Evolutionary conservation across 768 basidiomycete genomes (phyloP).

Genomic region (Punctularia strigosozonata): DNA sequence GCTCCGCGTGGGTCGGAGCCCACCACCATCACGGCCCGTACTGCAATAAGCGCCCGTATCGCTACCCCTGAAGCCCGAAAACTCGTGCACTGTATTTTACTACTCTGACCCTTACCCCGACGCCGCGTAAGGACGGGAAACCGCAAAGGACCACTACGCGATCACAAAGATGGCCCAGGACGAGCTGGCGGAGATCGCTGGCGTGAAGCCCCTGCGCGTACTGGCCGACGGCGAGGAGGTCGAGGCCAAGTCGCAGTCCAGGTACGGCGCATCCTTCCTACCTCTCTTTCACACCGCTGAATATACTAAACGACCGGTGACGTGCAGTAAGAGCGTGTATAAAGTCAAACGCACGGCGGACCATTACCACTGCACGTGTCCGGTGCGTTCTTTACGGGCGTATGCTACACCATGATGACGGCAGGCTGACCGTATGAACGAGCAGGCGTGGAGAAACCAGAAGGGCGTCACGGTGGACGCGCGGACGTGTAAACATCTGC

Average conservation of each 20-base stretch:
- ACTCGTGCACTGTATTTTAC: no score
- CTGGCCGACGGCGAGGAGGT: slow-evolving; percentile 10
- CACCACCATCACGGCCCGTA: no score
- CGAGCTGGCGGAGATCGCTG: slow-evolving; percentile 10
- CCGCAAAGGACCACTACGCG: no score
- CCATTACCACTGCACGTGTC: slow-evolving; percentile 31
- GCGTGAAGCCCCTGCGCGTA: slow-evolving; percentile 9
- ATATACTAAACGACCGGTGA: not conserved
- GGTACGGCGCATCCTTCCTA: slow-evolving; percentile 5
- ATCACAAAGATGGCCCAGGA: no score
- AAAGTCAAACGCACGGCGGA: slow-evolving; percentile 24
- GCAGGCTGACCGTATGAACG: not conserved
- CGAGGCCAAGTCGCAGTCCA: slow-evolving; percentile 8
- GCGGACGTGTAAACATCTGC: slow-evolving; percentile 37
- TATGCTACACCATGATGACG: no score
- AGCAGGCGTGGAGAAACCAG: slow-evolving; percentile 24
- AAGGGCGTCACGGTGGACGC: slow-evolving; percentile 29
- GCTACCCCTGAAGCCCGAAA: no score
- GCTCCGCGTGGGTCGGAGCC: no score
- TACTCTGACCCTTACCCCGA: no score
- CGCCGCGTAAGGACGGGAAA: no score
- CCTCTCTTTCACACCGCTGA: not conserved
- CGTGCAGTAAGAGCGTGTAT: not conserved
- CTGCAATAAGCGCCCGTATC: no score
- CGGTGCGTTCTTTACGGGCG: no score